Conservation (phyloP, 306 rosid genomes). For the Prunus dulcis region DNA sequence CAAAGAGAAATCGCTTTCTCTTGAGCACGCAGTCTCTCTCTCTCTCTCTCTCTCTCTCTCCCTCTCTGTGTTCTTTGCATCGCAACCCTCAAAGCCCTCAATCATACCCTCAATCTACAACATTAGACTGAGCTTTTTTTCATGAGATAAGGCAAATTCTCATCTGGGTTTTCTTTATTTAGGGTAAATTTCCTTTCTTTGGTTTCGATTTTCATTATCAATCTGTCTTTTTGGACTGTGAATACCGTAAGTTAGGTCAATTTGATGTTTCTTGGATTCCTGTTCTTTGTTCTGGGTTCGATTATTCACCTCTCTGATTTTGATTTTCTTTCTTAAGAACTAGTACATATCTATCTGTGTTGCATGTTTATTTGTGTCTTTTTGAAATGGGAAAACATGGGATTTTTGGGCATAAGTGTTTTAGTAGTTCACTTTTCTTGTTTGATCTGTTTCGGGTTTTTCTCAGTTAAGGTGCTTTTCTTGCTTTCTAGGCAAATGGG, state of each 20-base stretch:
- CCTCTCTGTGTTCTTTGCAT: slow-evolving; percentile 19
- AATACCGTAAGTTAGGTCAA: background rate
- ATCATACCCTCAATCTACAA: background rate
- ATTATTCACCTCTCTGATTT: background rate
- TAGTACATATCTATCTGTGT: background rate
- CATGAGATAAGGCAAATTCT: slow-evolving; percentile 36
- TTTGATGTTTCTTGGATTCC: background rate
- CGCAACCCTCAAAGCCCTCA: slow-evolving; percentile 8
- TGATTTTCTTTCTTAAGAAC: background rate
- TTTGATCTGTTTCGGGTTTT: slow-evolving; percentile 17
- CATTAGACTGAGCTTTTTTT: slow-evolving; percentile 13
- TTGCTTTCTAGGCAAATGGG: slow-evolving; percentile 12
- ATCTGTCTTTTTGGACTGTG: slow-evolving; percentile 12
- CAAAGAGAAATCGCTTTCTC: slow-evolving; percentile 41
- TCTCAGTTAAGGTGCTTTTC: slow-evolving; percentile 18
- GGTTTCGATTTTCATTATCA: slow-evolving; percentile 1
- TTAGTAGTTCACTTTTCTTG: slow-evolving; percentile 7
- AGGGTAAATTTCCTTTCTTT: slow-evolving; percentile 2
- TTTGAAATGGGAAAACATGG: slow-evolving; percentile 24
- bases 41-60: slow-evolving; percentile 26
- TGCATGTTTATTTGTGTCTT: slow-evolving; percentile 13
- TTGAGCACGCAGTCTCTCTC: background rate
- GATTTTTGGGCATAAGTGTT: slow-evolving; percentile 44
- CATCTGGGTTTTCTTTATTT: slow-evolving; percentile 21
- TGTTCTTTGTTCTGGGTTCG: background rate